phyloP scores from a whole-genome alignment of 2,329 filamentous ascomycete species.

The Ophiognomonia clavigignenti-juglandacearum region DNA sequence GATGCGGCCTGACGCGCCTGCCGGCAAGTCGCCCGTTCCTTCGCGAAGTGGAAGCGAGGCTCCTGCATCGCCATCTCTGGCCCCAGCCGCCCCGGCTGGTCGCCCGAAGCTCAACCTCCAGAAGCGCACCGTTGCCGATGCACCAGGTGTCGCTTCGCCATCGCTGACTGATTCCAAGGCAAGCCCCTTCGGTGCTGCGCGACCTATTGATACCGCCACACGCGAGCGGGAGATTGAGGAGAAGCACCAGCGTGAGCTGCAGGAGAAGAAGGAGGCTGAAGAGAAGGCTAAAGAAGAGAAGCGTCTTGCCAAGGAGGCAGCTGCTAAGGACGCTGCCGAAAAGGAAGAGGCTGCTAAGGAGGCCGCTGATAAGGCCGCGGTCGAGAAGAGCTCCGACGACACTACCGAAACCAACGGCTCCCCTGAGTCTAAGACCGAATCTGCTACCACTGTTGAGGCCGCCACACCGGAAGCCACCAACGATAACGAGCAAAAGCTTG shows the following conservation, averaged over 20 bases:
- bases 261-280: conserved; percentile 81
- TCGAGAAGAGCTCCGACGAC: conserved; percentile 25
- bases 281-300: conserved; percentile 79
- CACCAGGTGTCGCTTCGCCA: conserved; percentile 44
- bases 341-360: conserved; percentile 34
- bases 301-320: conserved; percentile 59
- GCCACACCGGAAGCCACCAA: conserved; percentile 19
- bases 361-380: conserved; percentile 28
- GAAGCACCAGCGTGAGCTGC: conserved; percentile 68
- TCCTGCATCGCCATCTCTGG: conserved; percentile 62
- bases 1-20: conserved; percentile 77
- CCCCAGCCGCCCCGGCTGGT: conserved; percentile 43
- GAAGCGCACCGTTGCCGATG: conserved; percentile 87
- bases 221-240: conserved; percentile 88
- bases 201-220: conserved; percentile 87
- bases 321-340: conserved; percentile 52
- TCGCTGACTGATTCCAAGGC: conserved; percentile 67
- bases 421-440: conserved; percentile 24
- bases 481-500: conserved; percentile 44
- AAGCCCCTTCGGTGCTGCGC: conserved; percentile 88
- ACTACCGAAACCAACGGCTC: conserved; percentile 21
- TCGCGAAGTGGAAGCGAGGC: conserved; percentile 72
- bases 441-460: conserved; percentile 22
- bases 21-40: conserved; percentile 54
- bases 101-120: conserved; percentile 82